Evolutionary conservation across 768 basidiomycete genomes (phyloP).

Genomic region (Exidia glandulosa): DNA sequence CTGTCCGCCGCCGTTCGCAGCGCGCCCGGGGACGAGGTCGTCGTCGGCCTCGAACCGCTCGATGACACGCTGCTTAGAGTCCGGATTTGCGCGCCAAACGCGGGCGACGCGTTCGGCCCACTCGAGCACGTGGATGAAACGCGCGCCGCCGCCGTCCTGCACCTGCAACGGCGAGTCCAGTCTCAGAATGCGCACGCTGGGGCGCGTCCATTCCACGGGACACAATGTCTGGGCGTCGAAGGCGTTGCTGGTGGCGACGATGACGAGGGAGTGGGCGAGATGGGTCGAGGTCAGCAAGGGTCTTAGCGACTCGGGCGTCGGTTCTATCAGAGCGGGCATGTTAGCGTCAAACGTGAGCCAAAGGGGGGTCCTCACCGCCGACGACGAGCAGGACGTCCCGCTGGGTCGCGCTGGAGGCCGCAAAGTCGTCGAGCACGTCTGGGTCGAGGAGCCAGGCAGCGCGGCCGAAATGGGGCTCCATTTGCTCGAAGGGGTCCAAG

Average conservation of each 20-base stretch:
- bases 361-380: conserved; percentile 19
- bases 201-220: conserved; percentile 14
- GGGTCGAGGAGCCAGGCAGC: conserved; percentile 10
- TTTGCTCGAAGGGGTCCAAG: conserved; percentile 20
- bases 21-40: background rate
- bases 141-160: conserved; percentile 22
- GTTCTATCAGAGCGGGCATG: conserved; percentile 15
- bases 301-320: conserved; percentile 19
- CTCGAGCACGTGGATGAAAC: conserved; percentile 25
- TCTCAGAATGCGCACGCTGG: conserved; percentile 24
- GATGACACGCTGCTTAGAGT: background rate
- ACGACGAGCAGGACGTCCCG: conserved; percentile 26
- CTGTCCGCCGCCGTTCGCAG: background rate
- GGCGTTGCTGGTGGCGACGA: conserved; percentile 20
- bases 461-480: background rate
- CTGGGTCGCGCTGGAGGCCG: conserved; percentile 12
- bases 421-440: conserved; percentile 17
- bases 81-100: conserved; percentile 21
- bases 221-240: conserved; percentile 17
- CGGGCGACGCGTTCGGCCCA: conserved; percentile 29
- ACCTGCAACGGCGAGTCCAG: conserved; percentile 22
- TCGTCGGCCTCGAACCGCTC: background rate
- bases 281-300: conserved; percentile 23
- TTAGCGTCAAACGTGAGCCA: background rate
- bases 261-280: conserved; percentile 26